Evolutionary conservation across 2,329 filamentous ascomycete genomes (phyloP).

Genomic region (Pseudogymnoascus sp.): DNA sequence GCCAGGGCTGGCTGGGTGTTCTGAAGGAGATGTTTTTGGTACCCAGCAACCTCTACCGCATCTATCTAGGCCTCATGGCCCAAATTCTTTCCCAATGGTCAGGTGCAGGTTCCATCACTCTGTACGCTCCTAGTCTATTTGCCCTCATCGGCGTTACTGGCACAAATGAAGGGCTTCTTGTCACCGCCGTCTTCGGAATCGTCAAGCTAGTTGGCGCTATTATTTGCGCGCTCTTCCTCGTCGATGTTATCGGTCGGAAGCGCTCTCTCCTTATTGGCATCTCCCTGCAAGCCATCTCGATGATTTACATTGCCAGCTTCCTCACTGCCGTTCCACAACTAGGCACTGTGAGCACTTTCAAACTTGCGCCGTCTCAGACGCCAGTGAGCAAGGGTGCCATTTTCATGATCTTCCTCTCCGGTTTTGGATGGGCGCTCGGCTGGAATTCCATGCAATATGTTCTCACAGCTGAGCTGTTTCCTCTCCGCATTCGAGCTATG

Average conservation of each 20-base stretch:
- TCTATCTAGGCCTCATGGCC: slow-evolving; percentile 22
- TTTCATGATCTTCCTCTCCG: no score
- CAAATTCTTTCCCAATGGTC: slow-evolving; percentile 71
- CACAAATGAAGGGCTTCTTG: slow-evolving; percentile 59
- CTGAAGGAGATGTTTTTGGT: no score
- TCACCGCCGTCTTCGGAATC: slow-evolving; percentile 69
- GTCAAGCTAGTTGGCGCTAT: slow-evolving; percentile 63
- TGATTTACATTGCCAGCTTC: slow-evolving; percentile 57
- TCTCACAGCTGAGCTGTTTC: no score
- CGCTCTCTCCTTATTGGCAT: slow-evolving; percentile 55
- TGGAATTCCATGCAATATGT: no score
- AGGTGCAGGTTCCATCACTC: slow-evolving; percentile 65
- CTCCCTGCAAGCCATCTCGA: slow-evolving; percentile 51
- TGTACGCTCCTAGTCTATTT: slow-evolving; percentile 71
- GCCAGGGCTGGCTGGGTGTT: no score
- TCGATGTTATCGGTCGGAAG: slow-evolving; percentile 72
- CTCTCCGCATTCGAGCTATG: no score
- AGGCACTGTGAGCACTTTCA: slow-evolving; percentile 68
- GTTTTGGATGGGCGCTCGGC: no score
- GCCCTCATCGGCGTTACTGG: slow-evolving; percentile 63
- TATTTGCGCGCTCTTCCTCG: slow-evolving; percentile 67
- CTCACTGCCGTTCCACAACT: slow-evolving; percentile 63
- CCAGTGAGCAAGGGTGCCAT: slow-evolving; percentile 62
- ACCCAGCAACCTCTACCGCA: no score
- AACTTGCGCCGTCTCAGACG: slow-evolving; percentile 65